Conservation (phyloP, 106 monocot genomes). For the Triglochin maritima region DNA sequence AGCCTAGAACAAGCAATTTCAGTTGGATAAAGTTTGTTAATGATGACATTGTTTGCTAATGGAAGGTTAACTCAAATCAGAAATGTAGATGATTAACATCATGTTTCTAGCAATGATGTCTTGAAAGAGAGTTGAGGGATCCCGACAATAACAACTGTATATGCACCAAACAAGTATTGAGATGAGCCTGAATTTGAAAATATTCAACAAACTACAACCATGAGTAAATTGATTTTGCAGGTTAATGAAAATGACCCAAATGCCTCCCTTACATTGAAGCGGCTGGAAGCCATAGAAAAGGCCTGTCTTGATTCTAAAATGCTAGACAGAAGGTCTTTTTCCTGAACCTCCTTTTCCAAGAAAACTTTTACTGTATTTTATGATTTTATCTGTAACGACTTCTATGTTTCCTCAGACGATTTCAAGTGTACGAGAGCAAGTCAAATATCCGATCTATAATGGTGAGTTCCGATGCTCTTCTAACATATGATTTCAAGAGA, state of each 20-base stretch:
- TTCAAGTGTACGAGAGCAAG: constrained; percentile 17
- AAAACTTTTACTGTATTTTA: not conserved
- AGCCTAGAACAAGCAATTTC: too few species aligned
- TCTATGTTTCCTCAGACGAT: constrained; percentile 12
- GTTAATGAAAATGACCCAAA: constrained; percentile 67
- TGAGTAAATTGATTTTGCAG: constrained; percentile 15
- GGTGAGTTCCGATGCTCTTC: constrained; percentile 28
- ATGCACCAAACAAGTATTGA: too few species aligned
- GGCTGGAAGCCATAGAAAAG: constrained; percentile 69
- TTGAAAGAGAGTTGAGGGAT: too few species aligned
- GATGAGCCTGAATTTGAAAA: too few species aligned
- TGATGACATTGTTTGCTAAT: too few species aligned
- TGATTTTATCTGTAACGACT: not conserved
- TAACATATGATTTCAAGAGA: not conserved
- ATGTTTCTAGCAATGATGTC: too few species aligned
- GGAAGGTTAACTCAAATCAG: too few species aligned
- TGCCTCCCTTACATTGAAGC: constrained; percentile 49
- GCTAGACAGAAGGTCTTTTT: constrained; percentile 49
- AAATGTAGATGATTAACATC: too few species aligned
- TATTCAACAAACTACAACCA: too few species aligned
- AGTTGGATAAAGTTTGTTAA: too few species aligned
- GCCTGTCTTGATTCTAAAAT: constrained; percentile 52
- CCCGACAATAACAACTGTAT: too few species aligned
- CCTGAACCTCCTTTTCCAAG: not conserved
- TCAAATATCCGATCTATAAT: constrained; percentile 9